Evolutionary conservation across 163 green algal genomes (phyloP).

Genomic region (Chlamydomonas reinhardtii): DNA sequence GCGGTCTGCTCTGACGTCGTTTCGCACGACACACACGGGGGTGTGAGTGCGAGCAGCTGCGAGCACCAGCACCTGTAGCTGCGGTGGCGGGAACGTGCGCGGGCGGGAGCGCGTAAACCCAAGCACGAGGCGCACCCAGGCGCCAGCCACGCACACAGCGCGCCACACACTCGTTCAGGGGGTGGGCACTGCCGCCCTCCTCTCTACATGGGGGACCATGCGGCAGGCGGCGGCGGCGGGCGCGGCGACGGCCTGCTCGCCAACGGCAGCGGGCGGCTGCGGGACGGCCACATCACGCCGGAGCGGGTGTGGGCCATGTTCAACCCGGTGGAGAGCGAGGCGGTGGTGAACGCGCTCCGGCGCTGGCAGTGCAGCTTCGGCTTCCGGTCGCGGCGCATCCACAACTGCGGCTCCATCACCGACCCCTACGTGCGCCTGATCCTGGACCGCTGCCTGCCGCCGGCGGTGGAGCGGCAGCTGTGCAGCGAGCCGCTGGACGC

Average conservation of each 20-base stretch:
- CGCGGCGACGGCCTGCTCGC: conserved; percentile 1
- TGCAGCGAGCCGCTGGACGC: conserved; percentile 48
- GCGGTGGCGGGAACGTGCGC: no score
- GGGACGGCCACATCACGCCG: conserved; percentile 5
- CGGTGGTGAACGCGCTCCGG: conserved; percentile 52
- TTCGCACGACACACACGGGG: no score
- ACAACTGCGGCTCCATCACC: conserved; percentile 9
- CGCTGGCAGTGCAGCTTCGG: conserved; percentile 50
- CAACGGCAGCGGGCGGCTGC: not conserved
- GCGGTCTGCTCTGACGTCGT: no score
- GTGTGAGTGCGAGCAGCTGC: no score
- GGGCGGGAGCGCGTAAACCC: no score
- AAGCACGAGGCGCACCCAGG: no score
- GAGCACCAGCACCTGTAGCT: no score
- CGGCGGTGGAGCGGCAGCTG: conserved; percentile 38
- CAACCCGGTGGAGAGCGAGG: conserved; percentile 41
- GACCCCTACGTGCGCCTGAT: conserved; percentile 54
- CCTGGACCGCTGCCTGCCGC: conserved; percentile 49
- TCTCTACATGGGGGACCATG: no score
- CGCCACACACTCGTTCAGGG: no score
- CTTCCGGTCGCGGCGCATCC: not conserved
- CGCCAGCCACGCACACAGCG: no score
- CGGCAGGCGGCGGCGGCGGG: no score
- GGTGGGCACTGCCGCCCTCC: no score
- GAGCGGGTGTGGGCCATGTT: conserved; percentile 49